Conservation (phyloP, 2,329 filamentous ascomycete genomes). For the Teratosphaeria pseudoeucalypti region DNA sequence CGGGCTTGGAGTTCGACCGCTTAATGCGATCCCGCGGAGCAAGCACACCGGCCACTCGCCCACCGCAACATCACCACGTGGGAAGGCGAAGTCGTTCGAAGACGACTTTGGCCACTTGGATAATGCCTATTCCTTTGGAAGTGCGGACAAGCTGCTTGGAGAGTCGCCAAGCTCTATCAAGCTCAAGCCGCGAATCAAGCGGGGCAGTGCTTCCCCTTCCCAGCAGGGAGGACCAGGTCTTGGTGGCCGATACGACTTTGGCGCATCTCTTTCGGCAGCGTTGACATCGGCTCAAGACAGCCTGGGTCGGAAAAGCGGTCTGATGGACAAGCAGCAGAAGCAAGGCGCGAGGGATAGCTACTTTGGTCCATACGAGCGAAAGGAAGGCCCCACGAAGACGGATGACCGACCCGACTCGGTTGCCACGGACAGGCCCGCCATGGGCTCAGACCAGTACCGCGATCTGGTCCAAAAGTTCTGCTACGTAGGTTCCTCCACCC, state of each 20-base stretch:
- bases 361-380: slow-evolving; percentile 28
- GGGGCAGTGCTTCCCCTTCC: slow-evolving; percentile 46
- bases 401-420: slow-evolving; percentile 41
- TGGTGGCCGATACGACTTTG: slow-evolving; percentile 90
- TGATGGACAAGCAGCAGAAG: slow-evolving; percentile 27
- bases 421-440: slow-evolving; percentile 53
- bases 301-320: slow-evolving; percentile 45
- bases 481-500: slow-evolving; percentile 71
- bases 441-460: slow-evolving; percentile 84
- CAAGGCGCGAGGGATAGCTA: slow-evolving; percentile 27
- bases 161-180: slow-evolving; percentile 54
- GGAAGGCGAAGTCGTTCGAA: slow-evolving; percentile 46
- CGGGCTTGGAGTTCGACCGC: slow-evolving; percentile 35
- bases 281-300: slow-evolving; percentile 63
- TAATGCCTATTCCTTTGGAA: slow-evolving; percentile 33
- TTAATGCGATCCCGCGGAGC: slow-evolving; percentile 41
- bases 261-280: slow-evolving; percentile 77
- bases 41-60: slow-evolving; percentile 25
- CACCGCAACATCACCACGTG: slow-evolving; percentile 38
- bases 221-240: slow-evolving; percentile 50
- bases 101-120: slow-evolving; percentile 57
- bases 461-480: slow-evolving; percentile 98
- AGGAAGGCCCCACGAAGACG: slow-evolving; percentile 19
- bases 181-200: slow-evolving; percentile 57
- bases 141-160: slow-evolving; percentile 37